Conservation (phyloP, 2,329 filamentous ascomycete species). For the Trichothecium sympodiale region DNA sequence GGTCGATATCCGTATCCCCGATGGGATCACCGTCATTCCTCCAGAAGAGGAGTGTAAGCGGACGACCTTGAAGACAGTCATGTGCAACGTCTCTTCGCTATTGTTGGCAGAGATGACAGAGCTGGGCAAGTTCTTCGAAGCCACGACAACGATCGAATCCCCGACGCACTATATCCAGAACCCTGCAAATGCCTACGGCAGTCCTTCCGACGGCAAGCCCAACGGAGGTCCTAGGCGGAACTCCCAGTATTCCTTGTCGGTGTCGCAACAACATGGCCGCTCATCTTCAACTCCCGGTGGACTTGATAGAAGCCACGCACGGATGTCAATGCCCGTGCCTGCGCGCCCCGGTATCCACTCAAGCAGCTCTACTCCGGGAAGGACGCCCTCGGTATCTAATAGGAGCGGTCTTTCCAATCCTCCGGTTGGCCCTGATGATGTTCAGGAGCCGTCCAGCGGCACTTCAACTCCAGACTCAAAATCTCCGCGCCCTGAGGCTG, state of each 20-base stretch:
- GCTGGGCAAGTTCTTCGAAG: conserved; percentile 62
- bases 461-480: conserved; percentile 30
- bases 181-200: too few species aligned
- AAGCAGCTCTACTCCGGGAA: conserved; percentile 31
- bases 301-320: conserved; percentile 48
- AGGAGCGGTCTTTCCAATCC: conserved; percentile 37
- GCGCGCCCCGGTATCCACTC: conserved; percentile 31
- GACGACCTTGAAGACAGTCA: conserved; percentile 71
- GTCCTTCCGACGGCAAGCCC: conserved; percentile 18
- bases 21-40: conserved; percentile 63
- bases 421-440: conserved; percentile 36
- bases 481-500: conserved; percentile 23
- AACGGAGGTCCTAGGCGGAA: conserved; percentile 35
- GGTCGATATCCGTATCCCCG: conserved; percentile 43
- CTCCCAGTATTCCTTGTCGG: conserved; percentile 36
- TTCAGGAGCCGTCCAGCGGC: conserved; percentile 22
- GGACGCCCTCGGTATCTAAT: conserved; percentile 37
- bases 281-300: conserved; percentile 42
- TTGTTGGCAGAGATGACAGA: conserved; percentile 67
- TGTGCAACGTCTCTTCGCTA: conserved; percentile 68
- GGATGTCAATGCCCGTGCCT: conserved; percentile 72
- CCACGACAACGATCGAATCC: conserved; percentile 65
- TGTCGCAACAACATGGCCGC: conserved; percentile 27
- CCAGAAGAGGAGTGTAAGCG: conserved; percentile 55
- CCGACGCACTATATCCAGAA: conserved; percentile 39